Evolutionary conservation across 805 yeast species (phyloP).

Genomic region (Saturnispora bothae): DNA sequence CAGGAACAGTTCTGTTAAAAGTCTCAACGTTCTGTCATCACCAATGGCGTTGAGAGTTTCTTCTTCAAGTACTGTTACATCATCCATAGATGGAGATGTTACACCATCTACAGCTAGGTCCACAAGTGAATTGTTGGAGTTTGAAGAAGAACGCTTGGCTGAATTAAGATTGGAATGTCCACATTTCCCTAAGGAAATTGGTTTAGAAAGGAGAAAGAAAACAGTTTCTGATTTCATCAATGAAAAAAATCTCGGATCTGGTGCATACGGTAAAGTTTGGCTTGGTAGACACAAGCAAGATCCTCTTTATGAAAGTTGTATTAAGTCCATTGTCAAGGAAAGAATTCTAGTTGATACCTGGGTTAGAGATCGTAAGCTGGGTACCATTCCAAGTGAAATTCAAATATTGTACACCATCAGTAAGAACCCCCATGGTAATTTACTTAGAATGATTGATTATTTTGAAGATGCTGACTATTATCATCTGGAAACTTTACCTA

Average conservation of each 20-base stretch:
- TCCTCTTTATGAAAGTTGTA: constrained; percentile 54
- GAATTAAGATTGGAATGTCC: constrained; percentile 13
- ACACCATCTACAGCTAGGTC: background rate
- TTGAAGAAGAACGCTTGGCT: constrained; percentile 24
- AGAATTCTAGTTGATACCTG: constrained; percentile 93
- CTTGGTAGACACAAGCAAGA: constrained; percentile 61
- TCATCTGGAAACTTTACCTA: constrained; percentile 70
- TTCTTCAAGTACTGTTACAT: constrained; percentile 4
- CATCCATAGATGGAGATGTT: constrained; percentile 7
- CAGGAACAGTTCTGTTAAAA: background rate
- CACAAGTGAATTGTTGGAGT: constrained; percentile 4
- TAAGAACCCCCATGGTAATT: constrained; percentile 74
- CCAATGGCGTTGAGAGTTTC: background rate
- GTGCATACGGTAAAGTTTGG: constrained; percentile 93
- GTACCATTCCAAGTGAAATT: constrained; percentile 94
- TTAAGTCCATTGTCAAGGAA: constrained; percentile 85
- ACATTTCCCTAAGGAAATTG: constrained; percentile 47
- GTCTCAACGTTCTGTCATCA: background rate
- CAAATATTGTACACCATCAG: constrained; percentile 82
- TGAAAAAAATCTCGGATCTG: constrained; percentile 80
- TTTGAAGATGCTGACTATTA: constrained; percentile 88
- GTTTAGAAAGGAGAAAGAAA: constrained; percentile 60
- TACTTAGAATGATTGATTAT: constrained; percentile 76
- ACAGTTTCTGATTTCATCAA: constrained; percentile 61
- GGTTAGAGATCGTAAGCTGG: constrained; percentile 86